Evolutionary conservation across 305 asterid species (phyloP).

Genomic region (Solanum chacoense): DNA sequence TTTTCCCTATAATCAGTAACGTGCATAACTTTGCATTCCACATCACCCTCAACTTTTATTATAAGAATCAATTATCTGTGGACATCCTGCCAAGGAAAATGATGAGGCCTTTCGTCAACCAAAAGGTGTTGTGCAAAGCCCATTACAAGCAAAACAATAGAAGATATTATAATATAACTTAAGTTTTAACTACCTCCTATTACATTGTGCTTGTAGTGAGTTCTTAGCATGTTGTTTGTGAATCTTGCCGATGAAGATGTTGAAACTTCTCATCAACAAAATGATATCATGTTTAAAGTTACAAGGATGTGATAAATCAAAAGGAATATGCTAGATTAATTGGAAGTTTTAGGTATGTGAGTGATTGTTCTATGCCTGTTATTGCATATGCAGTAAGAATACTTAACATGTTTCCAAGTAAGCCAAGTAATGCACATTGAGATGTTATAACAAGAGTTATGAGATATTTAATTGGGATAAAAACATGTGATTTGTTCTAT

Average conservation of each 20-base stretch:
- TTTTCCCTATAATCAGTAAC: background rate
- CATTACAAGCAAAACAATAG: background rate
- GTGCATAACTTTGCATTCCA: background rate
- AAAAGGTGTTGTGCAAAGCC: background rate
- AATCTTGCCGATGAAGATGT: background rate
- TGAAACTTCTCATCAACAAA: background rate
- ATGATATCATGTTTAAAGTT: background rate
- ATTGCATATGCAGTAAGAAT: background rate
- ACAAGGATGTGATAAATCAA: background rate
- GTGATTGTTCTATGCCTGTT: background rate
- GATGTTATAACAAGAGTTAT: background rate
- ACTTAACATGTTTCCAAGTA: background rate
- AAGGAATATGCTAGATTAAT: background rate
- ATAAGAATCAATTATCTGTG: background rate
- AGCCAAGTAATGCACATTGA: background rate
- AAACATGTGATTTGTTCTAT: too few species aligned
- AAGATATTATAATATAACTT: background rate
- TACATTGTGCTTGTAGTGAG: background rate
- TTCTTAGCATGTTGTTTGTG: background rate
- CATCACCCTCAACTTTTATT: background rate
- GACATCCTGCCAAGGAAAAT: background rate
- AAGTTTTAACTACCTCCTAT: background rate
- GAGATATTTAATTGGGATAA: background rate
- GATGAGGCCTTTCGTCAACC: background rate
- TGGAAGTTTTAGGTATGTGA: background rate